Percentiles rank a stretch among this genome's conserved stretches.
phyloP scores from a whole-genome alignment of 495 filamentous ascomycete genomes.

The Aspergillus sparsus region DNA sequence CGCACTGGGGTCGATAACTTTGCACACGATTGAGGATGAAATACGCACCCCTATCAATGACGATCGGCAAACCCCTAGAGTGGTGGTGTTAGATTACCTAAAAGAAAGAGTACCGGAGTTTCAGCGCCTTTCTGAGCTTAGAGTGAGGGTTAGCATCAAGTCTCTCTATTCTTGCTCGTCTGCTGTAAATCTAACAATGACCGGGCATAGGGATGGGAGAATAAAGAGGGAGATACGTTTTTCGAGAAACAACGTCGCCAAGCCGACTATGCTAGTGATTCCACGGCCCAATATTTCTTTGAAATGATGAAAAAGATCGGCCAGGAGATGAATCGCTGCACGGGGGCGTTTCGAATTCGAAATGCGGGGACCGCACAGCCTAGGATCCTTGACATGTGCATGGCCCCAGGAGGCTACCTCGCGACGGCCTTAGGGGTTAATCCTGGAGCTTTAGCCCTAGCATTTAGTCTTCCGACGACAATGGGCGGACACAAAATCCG shows the following conservation, averaged over 20 bases:
- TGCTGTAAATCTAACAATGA: neutral
- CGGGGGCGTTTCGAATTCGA: conserved; percentile 21
- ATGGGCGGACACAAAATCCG: conserved; percentile 49
- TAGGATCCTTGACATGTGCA: conserved; percentile 56
- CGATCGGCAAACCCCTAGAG: too few relatives aligned
- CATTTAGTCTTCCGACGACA: conserved; percentile 42
- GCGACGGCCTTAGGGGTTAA: conserved; percentile 37
- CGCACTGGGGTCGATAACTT: too few relatives aligned
- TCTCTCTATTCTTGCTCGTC: too few relatives aligned
- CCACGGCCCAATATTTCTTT: conserved; percentile 25
- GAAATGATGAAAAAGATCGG: conserved; percentile 39
- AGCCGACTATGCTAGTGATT: conserved; percentile 33
- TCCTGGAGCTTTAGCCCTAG: conserved; percentile 35
- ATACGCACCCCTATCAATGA: too few relatives aligned
- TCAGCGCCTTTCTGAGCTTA: neutral
- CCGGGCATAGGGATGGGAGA: conserved; percentile 43
- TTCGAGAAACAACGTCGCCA: conserved; percentile 39
- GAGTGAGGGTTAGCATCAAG: neutral
- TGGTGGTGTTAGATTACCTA: neutral
- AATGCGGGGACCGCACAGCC: neutral
- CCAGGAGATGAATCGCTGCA: conserved; percentile 30
- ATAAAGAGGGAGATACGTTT: conserved; percentile 38
- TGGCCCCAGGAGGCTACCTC: conserved; percentile 59
- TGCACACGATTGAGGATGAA: too few relatives aligned
- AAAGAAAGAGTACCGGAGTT: neutral